A percentile compares a stretch with the other conserved stretches of the same genome.
These are phyloP conservation scores for Leccinum longicurvipes DNA, from an alignment of 768 basidiomycete species.

Conservation along the genomic window DNA sequence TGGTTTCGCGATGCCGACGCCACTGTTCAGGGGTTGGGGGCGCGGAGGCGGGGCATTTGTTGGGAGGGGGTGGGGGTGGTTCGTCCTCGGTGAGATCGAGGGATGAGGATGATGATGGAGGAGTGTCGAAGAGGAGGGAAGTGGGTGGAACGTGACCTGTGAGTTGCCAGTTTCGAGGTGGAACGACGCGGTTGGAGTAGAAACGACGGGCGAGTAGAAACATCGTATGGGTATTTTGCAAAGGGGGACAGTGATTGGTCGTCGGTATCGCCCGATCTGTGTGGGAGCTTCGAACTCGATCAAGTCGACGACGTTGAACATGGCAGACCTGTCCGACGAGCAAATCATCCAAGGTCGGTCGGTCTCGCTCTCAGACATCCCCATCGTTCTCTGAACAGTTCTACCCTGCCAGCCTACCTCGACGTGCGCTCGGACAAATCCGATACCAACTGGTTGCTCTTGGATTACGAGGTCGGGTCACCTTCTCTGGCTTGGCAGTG, in stretches of 20 bases:
- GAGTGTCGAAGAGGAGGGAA: slow-evolving; percentile 24
- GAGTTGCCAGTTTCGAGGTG: slow-evolving; percentile 30
- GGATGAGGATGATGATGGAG: background rate
- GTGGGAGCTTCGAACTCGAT: background rate
- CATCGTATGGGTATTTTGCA: too few species aligned
- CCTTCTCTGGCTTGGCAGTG: slow-evolving; percentile 9
- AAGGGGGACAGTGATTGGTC: too few species aligned
- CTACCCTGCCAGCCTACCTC: slow-evolving; percentile 70
- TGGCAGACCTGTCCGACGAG: slow-evolving; percentile 80
- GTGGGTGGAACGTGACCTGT: slow-evolving; percentile 32
- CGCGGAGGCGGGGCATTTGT: slow-evolving; percentile 10
- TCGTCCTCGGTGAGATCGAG: slow-evolving; percentile 32
- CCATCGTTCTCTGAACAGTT: background rate
- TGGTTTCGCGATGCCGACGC: slow-evolving; percentile 46
- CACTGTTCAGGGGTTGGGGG: slow-evolving; percentile 42
- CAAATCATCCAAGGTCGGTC: slow-evolving; percentile 79
- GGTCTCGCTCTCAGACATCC: slow-evolving; percentile 13
- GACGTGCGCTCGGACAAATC: slow-evolving; percentile 84
- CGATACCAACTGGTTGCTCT: slow-evolving; percentile 84
- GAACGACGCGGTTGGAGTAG: slow-evolving; percentile 21
- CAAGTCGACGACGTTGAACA: slow-evolving; percentile 23
- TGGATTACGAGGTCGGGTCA: slow-evolving; percentile 75
- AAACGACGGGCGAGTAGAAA: slow-evolving; percentile 18
- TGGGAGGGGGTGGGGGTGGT: slow-evolving; percentile 25
- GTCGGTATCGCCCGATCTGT: slow-evolving; percentile 24